Conservation (phyloP, 2,329 filamentous ascomycete genomes). For the Zalaria obscura region DNA sequence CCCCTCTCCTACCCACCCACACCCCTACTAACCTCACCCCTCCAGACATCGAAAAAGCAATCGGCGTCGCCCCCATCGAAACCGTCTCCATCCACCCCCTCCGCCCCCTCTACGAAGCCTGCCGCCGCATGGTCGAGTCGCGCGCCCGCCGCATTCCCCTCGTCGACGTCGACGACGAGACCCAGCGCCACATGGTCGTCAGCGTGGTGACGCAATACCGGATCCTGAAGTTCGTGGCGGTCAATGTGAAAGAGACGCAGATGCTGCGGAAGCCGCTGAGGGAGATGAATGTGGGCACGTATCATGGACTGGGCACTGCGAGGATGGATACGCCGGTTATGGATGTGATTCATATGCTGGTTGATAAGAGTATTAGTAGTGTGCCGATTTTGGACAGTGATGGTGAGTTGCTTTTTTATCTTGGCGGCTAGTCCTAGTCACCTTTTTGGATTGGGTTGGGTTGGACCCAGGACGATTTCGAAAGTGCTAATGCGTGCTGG, state of each 20-base stretch:
- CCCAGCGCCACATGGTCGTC: conserved; percentile 78
- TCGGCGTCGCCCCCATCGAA: conserved; percentile 81
- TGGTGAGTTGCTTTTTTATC: too few species aligned
- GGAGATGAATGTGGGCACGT: conserved; percentile 76
- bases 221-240: conserved; percentile 95
- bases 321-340: conserved; percentile 84
- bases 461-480: too few species aligned
- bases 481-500: background rate
- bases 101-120: conserved; percentile 85
- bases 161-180: conserved; percentile 89
- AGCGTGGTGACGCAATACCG: conserved; percentile 97
- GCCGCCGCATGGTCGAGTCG: conserved; percentile 84
- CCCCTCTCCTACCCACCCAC: too few species aligned
- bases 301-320: conserved; percentile 65
- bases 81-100: conserved; percentile 92
- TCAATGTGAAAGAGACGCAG: conserved; percentile 83
- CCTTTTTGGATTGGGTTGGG: too few species aligned
- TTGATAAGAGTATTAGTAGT: conserved; percentile 84
- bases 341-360: conserved; percentile 86
- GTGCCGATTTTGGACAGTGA: conserved; percentile 81
- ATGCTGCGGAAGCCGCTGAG: conserved; percentile 74
- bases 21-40: background rate
- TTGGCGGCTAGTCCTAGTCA: background rate
- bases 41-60: conserved; percentile 84
- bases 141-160: conserved; percentile 86